A percentile compares a stretch with the other conserved stretches of the same genome.
These are phyloP conservation scores for Saccharomyces eubayanus DNA, from an alignment of 805 yeast genomes.

Conservation along the genomic window DNA sequence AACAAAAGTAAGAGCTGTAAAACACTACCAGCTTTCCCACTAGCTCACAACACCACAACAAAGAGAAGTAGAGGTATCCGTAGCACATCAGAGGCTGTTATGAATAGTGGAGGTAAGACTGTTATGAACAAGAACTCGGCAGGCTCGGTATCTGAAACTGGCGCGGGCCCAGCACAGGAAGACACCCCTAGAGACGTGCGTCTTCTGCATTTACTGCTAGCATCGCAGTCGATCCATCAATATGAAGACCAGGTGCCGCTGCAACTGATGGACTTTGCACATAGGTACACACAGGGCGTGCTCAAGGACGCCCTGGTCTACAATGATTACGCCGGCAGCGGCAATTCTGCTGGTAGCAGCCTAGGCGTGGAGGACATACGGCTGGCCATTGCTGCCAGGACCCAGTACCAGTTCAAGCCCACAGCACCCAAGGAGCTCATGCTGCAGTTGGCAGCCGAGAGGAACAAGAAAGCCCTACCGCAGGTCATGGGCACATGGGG, in stretches of 20 bases:
- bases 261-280: slow-evolving; percentile 95
- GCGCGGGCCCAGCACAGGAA: slow-evolving; percentile 20
- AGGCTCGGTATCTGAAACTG: neutral
- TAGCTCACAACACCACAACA: neutral
- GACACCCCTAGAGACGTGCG: slow-evolving; percentile 80
- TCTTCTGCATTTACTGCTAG: slow-evolving; percentile 78
- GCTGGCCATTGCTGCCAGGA: slow-evolving; percentile 85
- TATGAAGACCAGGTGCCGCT: slow-evolving; percentile 95
- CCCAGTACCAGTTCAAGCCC: slow-evolving; percentile 94
- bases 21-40: neutral
- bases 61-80: neutral
- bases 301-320: slow-evolving; percentile 84
- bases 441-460: slow-evolving; percentile 83
- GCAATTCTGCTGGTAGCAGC: slow-evolving; percentile 36
- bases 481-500: slow-evolving; percentile 90
- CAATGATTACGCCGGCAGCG: slow-evolving; percentile 63
- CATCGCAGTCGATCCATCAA: slow-evolving; percentile 83
- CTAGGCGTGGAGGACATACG: slow-evolving; percentile 85
- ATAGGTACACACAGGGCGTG: slow-evolving; percentile 76
- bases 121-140: neutral
- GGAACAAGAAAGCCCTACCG: slow-evolving; percentile 84
- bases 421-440: slow-evolving; percentile 83
- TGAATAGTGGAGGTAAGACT: neutral
- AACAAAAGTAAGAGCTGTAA: neutral
- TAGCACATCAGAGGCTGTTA: neutral